These are phyloP conservation scores for Lentinula sp. DNA, from an alignment of 768 basidiomycete genomes.

Conservation along the genomic window DNA sequence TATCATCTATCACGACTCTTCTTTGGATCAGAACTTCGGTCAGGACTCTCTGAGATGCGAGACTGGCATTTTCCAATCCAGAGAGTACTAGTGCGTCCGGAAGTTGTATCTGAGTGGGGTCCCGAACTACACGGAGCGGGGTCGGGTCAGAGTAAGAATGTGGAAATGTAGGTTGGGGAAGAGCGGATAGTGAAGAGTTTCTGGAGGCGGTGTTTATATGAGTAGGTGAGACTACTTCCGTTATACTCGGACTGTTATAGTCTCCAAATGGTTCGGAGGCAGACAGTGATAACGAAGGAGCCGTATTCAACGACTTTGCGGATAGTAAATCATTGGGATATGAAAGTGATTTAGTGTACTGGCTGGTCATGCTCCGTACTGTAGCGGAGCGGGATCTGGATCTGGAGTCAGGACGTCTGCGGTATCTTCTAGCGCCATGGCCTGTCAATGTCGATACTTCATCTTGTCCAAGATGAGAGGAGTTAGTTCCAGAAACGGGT, in stretches of 20 bases:
- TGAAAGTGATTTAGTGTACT: constrained; percentile 26
- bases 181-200: constrained; percentile 7
- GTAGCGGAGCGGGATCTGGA: constrained; percentile 1
- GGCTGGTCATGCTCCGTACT: not conserved
- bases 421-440: constrained; percentile 1
- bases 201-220: constrained; percentile 2
- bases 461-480: constrained; percentile 11
- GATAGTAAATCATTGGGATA: constrained; percentile 26
- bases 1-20: constrained; percentile 39
- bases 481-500: constrained; percentile 12
- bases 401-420: constrained; percentile 2
- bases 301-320: not conserved
- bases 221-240: not conserved
- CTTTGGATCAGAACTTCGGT: constrained; percentile 45
- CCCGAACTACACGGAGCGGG: constrained; percentile 14
- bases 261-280: constrained; percentile 12
- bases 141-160: constrained; percentile 32
- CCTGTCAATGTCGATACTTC: constrained; percentile 4
- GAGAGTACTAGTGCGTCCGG: constrained; percentile 64
- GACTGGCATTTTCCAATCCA: constrained; percentile 58
- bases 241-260: not conserved
- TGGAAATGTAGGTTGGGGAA: constrained; percentile 13
- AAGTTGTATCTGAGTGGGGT: constrained; percentile 21
- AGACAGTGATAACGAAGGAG: not conserved
- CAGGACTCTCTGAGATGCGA: constrained; percentile 53